A percentile compares a stretch with the other conserved stretches of the same genome.
phyloP scores from a whole-genome alignment of 306 rosid species.

The Pterocarpus santalinus region DNA sequence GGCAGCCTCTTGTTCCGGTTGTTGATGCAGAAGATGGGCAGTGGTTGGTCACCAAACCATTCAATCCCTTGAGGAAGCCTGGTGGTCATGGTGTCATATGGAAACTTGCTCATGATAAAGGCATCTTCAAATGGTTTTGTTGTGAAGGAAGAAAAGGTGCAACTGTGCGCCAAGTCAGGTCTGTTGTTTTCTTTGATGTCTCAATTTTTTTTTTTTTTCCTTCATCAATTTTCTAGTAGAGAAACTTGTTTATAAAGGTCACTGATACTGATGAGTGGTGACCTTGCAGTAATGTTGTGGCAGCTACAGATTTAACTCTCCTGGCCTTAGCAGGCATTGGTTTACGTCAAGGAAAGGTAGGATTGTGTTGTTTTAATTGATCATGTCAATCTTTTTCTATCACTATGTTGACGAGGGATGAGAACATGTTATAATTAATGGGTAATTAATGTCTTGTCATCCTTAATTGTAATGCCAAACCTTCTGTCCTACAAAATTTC shows the following conservation, averaged over 20 bases:
- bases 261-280: slow-evolving; percentile 51
- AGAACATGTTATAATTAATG: slow-evolving; percentile 7
- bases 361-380: slow-evolving; percentile 36
- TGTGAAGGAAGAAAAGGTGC: slow-evolving; percentile 92
- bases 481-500: slow-evolving; percentile 8
- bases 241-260: slow-evolving; percentile 42
- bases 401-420: slow-evolving; percentile 17
- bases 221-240: slow-evolving; percentile 10
- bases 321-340: slow-evolving; percentile 96
- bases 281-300: slow-evolving; percentile 91
- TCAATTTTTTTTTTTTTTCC: slow-evolving; percentile 22
- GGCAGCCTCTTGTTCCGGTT: slow-evolving; percentile 97
- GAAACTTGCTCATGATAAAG: slow-evolving; percentile 95
- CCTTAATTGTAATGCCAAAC: slow-evolving; percentile 10
- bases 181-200: slow-evolving; percentile 44
- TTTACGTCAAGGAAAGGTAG: slow-evolving; percentile 84
- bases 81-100: slow-evolving; percentile 98
- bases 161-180: slow-evolving; percentile 98
- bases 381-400: slow-evolving; percentile 32
- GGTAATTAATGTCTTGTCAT: slow-evolving; percentile 18
- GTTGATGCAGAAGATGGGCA: slow-evolving; percentile 87
- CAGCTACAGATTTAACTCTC: slow-evolving; percentile 93
- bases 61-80: slow-evolving; percentile 87
- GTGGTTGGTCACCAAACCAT: slow-evolving; percentile 84
- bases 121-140: slow-evolving; percentile 91